These are phyloP conservation scores for Penicillium lividum DNA, from an alignment of 495 filamentous ascomycete species.

Conservation along the genomic window DNA sequence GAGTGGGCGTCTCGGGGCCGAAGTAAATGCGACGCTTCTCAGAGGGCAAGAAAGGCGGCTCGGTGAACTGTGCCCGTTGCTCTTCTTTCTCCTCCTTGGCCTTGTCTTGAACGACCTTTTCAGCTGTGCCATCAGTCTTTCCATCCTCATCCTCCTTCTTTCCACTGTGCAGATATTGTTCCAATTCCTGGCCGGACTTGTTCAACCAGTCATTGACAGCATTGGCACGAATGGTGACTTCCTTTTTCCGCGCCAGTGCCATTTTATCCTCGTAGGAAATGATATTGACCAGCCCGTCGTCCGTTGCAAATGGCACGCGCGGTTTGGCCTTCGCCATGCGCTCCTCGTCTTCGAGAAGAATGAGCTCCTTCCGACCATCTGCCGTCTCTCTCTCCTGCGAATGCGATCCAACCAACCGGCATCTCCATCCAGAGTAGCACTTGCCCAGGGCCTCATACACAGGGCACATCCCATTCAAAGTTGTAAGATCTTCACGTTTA, in stretches of 20 bases:
- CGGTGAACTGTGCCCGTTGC: slow-evolving; percentile 73
- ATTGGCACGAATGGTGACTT: slow-evolving; percentile 68
- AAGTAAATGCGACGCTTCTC: slow-evolving; percentile 95
- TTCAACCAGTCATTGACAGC: slow-evolving; percentile 74
- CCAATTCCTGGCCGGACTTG: slow-evolving; percentile 55
- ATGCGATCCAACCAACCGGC: slow-evolving; percentile 82
- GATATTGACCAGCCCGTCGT: slow-evolving; percentile 74
- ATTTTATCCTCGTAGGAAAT: slow-evolving; percentile 65
- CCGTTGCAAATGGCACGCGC: slow-evolving; percentile 37
- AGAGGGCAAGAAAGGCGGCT: slow-evolving; percentile 83
- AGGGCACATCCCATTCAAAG: slow-evolving; percentile 75
- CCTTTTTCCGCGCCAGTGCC: slow-evolving; percentile 65
- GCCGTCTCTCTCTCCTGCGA: slow-evolving; percentile 69
- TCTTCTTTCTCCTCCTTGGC: slow-evolving; percentile 54
- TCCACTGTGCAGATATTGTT: slow-evolving; percentile 46
- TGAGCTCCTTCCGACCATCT: slow-evolving; percentile 79
- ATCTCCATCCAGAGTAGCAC: slow-evolving; percentile 87
- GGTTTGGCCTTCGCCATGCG: slow-evolving; percentile 43
- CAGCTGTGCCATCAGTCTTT: slow-evolving; percentile 8
- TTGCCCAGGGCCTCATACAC: slow-evolving; percentile 72
- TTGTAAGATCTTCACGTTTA: slow-evolving; percentile 74
- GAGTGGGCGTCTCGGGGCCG: slow-evolving; percentile 83
- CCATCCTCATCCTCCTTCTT: slow-evolving; percentile 23
- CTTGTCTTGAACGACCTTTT: slow-evolving; percentile 1
- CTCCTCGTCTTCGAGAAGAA: slow-evolving; percentile 61